Percentiles rank a stretch among this genome's conserved stretches.
phyloP scores from a whole-genome alignment of 1,284 basidiomycete species.

The Apiotrichum akiyoshidainum region DNA sequence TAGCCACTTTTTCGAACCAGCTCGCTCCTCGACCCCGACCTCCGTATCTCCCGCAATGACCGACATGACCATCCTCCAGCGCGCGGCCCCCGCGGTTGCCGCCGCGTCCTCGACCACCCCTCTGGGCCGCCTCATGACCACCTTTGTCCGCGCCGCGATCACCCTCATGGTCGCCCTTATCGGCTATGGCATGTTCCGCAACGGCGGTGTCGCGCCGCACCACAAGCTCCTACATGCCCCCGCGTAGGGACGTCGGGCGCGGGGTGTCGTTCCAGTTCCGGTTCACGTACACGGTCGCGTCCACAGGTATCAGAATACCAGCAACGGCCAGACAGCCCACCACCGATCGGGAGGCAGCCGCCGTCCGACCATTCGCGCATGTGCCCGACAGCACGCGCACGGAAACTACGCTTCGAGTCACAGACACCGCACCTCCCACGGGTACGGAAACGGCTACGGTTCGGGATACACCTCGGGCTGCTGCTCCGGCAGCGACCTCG shows the following conservation, averaged over 20 bases:
- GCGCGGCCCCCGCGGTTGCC: conserved; percentile 1
- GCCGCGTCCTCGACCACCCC: neutral
- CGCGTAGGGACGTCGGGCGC: neutral
- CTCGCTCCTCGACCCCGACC: neutral
- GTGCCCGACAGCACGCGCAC: neutral
- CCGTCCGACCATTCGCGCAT: neutral
- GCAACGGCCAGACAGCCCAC: neutral
- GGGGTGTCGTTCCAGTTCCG: neutral
- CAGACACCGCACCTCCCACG: neutral
- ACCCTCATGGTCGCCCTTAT: conserved; percentile 9
- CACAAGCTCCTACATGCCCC: conserved; percentile 4
- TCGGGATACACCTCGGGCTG: neutral
- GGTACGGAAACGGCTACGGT: neutral
- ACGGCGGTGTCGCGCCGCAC: conserved; percentile 12
- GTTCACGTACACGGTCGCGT: neutral
- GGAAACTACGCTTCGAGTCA: neutral
- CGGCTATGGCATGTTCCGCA: conserved; percentile 7
- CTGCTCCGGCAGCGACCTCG: conserved; percentile 3
- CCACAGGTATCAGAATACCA: neutral
- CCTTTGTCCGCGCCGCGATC: conserved; percentile 6
- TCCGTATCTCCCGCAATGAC: neutral
- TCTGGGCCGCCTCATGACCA: neutral
- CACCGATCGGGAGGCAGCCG: neutral
- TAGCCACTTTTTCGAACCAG: neutral
- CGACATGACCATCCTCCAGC: neutral